A percentile compares a stretch with the other conserved stretches of the same genome.
Conservation (phyloP, 371 early-diverging fungal genomes). For the Mucor irregularis region DNA sequence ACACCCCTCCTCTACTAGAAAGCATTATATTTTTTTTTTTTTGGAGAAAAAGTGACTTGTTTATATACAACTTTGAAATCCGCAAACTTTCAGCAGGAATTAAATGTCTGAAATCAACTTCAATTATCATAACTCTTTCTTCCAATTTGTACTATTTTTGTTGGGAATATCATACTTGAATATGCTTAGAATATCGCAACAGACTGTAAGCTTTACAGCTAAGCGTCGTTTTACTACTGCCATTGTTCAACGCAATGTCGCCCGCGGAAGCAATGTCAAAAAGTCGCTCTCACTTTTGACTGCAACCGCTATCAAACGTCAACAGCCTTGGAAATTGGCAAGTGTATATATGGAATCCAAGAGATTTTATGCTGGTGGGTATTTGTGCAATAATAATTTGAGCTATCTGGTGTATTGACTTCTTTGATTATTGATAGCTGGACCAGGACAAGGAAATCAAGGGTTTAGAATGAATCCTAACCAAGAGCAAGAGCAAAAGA, state of each 20-base stretch:
- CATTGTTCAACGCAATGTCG: neutral
- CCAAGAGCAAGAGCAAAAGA: conserved; percentile 40
- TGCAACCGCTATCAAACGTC: neutral
- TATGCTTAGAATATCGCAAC: conserved; percentile 2
- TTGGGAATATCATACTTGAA: neutral
- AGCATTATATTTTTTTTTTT: neutral
- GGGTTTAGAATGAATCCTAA: conserved; percentile 44
- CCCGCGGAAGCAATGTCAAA: neutral
- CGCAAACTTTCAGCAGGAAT: no score
- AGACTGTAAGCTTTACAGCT: neutral
- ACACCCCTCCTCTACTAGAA: neutral
- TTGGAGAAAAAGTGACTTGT: neutral
- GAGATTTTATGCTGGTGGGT: conserved; percentile 21
- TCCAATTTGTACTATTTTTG: neutral
- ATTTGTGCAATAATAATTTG: no score
- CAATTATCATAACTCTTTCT: no score
- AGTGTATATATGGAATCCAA: neutral
- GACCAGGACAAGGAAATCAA: conserved; percentile 18
- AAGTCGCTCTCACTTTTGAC: neutral
- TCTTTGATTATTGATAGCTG: no score
- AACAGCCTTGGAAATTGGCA: neutral
- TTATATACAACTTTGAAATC: no score
- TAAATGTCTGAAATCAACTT: no score
- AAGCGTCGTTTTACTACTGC: neutral
- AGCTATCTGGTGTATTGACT: no score